Conservation (phyloP, 1,284 basidiomycete genomes). For the Agroathelia rolfsii region DNA sequence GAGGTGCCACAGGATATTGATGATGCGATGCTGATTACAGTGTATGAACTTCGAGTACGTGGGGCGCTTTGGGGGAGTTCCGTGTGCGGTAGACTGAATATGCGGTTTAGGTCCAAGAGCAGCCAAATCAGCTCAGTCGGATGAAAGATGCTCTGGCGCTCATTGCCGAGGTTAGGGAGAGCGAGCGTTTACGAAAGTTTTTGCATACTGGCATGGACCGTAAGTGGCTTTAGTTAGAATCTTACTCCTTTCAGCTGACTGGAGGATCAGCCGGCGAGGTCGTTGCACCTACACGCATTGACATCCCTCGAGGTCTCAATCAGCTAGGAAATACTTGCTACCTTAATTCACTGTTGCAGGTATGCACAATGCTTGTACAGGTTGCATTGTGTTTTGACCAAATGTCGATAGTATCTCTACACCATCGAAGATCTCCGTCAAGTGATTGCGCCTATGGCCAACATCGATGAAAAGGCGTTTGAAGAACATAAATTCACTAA, state of each 20-base stretch:
- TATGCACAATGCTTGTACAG: conserved; percentile 16
- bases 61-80: conserved; percentile 4
- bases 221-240: conserved; percentile 34
- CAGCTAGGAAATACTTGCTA: conserved; percentile 94
- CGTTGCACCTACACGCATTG: conserved; percentile 37
- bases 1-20: conserved; percentile 64
- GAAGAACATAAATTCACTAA: conserved; percentile 68
- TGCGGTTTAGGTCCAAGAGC: conserved; percentile 54
- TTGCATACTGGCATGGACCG: conserved; percentile 61
- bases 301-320: conserved; percentile 79
- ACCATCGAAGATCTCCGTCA: conserved; percentile 85
- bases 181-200: conserved; percentile 59
- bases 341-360: conserved; percentile 79
- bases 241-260: conserved; percentile 2
- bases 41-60: conserved; percentile 67
- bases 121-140: conserved; percentile 46
- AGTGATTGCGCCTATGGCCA: conserved; percentile 55
- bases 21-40: conserved; percentile 66
- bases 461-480: conserved; percentile 40
- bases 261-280: conserved; percentile 61
- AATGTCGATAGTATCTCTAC: conserved; percentile 69
- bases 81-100: conserved; percentile 6
- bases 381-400: conserved; percentile 1
- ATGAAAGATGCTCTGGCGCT: conserved; percentile 60
- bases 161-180: conserved; percentile 65